A percentile compares a stretch with the other conserved stretches of the same genome.
Conservation (phyloP, 2,329 filamentous ascomycete genomes). For the Endoconidiophora polonica region DNA sequence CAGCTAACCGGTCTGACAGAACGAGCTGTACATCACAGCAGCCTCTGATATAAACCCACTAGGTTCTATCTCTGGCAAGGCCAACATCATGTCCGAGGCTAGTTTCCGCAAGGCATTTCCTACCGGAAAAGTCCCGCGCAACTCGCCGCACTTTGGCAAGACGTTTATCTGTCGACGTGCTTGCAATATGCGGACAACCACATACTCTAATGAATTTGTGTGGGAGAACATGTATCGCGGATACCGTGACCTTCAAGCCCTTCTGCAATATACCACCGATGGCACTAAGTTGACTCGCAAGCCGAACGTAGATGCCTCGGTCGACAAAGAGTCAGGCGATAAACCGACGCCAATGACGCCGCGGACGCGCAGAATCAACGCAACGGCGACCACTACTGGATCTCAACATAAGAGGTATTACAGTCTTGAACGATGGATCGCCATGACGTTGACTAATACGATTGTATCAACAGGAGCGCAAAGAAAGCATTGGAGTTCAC, state of each 20-base stretch:
- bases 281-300: conserved; percentile 51
- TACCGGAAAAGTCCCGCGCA: conserved; percentile 54
- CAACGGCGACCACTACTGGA: neutral
- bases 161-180: conserved; percentile 80
- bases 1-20: conserved; percentile 27
- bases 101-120: conserved; percentile 56
- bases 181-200: conserved; percentile 74
- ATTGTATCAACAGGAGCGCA: conserved; percentile 3
- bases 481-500: conserved; percentile 81
- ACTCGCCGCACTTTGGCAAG: conserved; percentile 61
- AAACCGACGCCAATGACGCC: conserved; percentile 7
- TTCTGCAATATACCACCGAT: conserved; percentile 51
- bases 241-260: conserved; percentile 41
- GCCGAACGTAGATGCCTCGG: conserved; percentile 15
- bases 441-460: neutral
- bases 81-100: conserved; percentile 57
- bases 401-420: conserved; percentile 8
- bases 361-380: conserved; percentile 6
- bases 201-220: conserved; percentile 77
- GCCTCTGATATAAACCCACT: conserved; percentile 79
- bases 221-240: conserved; percentile 76
- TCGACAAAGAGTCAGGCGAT: neutral
- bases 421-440: neutral
- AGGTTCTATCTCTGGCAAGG: conserved; percentile 79
- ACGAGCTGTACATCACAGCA: conserved; percentile 82